Evolutionary conservation across 257 asterid species (phyloP).

Genomic region (Jacaranda mimosifolia): DNA sequence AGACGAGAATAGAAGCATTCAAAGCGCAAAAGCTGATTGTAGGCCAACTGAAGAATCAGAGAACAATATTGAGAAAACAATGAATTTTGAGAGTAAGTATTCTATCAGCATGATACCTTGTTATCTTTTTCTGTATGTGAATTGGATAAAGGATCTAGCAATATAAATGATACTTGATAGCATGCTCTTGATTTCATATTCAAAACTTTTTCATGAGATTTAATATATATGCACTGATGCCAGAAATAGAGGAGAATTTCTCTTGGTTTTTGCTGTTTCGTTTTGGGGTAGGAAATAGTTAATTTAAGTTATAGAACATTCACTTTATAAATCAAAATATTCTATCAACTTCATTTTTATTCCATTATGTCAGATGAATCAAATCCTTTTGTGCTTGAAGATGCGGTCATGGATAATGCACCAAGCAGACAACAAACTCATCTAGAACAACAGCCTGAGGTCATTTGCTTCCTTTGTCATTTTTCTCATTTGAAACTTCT

Average conservation of each 20-base stretch:
- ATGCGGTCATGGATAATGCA: slow-evolving; percentile 41
- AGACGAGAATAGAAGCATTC: slow-evolving; percentile 46
- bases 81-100: slow-evolving; percentile 46
- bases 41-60: slow-evolving; percentile 44
- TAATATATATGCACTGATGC: slow-evolving; percentile 23
- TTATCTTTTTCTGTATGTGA: slow-evolving; percentile 26
- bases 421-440: slow-evolving; percentile 37
- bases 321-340: slow-evolving; percentile 7
- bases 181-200: slow-evolving; percentile 1
- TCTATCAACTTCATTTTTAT: slow-evolving; percentile 24
- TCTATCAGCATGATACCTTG: slow-evolving; percentile 24
- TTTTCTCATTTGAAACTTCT: slow-evolving; percentile 17
- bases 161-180: slow-evolving; percentile 7
- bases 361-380: slow-evolving; percentile 45
- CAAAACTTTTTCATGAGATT: slow-evolving; percentile 19
- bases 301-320: slow-evolving; percentile 14
- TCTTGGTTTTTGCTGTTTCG: slow-evolving; percentile 11
- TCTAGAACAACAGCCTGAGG: slow-evolving; percentile 59
- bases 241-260: slow-evolving; percentile 21
- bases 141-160: slow-evolving; percentile 7
- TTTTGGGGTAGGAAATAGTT: slow-evolving; percentile 22
- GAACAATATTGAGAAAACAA: slow-evolving; percentile 42
- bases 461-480: slow-evolving; percentile 44
- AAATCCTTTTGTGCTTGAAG: slow-evolving; percentile 42
- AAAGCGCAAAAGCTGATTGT: slow-evolving; percentile 31